Evolutionary conservation across 257 asterid species (phyloP), one percentile per base, ranked within the genome.

Genomic region (Agastache rugosa): DNA sequence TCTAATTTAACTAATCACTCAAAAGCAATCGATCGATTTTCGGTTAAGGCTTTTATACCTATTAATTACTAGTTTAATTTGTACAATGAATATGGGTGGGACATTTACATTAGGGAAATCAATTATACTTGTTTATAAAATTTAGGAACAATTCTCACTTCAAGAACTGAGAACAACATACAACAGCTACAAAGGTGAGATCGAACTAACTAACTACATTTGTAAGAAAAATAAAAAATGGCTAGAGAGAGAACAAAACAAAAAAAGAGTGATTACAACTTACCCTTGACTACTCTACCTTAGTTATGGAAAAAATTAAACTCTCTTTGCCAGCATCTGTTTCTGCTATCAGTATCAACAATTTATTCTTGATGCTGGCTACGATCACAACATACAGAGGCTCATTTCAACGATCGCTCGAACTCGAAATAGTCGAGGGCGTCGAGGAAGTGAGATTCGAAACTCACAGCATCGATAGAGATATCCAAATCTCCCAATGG

Each of bases 401-500:
- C 67, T 39, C 14, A n/a, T 23, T 20, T 27, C 2, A 19, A 6
- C 16, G 39, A 67, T 54, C 50, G 42, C 53, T 55, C 45, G 56
- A 80, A 82, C 53, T 55, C 39, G 60, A 82, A 82, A 56, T 51
- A 82, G 35, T 81, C 83, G 14, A 45, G 22, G 48, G 79, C 45
- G 41, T 88, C 88, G 62, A 84, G 67, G 75, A 80, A 67, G 37
- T 14, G 68, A 19, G 85, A 71, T 45, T 80, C 85, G 62, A 87
- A 79, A 73, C 68, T 61, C 66, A 23, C 63, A 62, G 80, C 81
- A 76, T 86, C 88, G 0, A 81, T 42, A 10, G 76, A 73, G 76
- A 83, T 65, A 73, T 87, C 83, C 67, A 82, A 71, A 27, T 85
- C 88, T 0, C 67, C 77, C 12, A 80, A 82, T 0, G 85, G 77